phyloP scores from a whole-genome alignment of 495 filamentous ascomycete species.

The Lasiosphaeris hirsuta region DNA sequence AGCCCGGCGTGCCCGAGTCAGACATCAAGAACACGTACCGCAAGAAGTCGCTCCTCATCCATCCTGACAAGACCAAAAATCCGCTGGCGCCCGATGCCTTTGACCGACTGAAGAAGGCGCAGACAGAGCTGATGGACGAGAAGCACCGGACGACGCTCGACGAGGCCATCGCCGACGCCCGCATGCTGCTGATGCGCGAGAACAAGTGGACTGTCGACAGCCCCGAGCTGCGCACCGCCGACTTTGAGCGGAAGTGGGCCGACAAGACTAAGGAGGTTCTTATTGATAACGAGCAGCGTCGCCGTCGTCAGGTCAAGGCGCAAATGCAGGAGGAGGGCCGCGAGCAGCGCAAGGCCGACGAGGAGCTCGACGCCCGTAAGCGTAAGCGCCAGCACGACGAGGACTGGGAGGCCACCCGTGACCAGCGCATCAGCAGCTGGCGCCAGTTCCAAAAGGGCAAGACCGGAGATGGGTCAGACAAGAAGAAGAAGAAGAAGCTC shows the following conservation, averaged over 20 bases:
- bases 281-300: conserved; percentile 84
- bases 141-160: conserved; percentile 83
- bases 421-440: conserved; percentile 92
- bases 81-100: conserved; percentile 91
- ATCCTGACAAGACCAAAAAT: conserved; percentile 96
- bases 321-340: conserved; percentile 96
- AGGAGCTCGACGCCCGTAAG: conserved; percentile 83
- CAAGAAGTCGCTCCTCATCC: conserved; percentile 95
- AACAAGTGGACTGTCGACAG: conserved; percentile 88
- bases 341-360: conserved; percentile 81
- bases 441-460: conserved; percentile 81
- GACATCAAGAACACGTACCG: conserved; percentile 94
- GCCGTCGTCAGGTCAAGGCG: conserved; percentile 82
- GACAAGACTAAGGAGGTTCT: conserved; percentile 90
- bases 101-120: conserved; percentile 92
- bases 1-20: conserved; percentile 89
- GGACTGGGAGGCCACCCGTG: conserved; percentile 90
- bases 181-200: conserved; percentile 89
- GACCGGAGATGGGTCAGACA: conserved; percentile 57
- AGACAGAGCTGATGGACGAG: conserved; percentile 87
- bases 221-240: conserved; percentile 74
- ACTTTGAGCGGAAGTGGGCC: conserved; percentile 81
- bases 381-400: conserved; percentile 88
- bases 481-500: conserved; percentile 95
- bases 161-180: conserved; percentile 93